Evolutionary conservation across 1,284 basidiomycete species (phyloP).

Genomic region (Entoloma clypeatum): DNA sequence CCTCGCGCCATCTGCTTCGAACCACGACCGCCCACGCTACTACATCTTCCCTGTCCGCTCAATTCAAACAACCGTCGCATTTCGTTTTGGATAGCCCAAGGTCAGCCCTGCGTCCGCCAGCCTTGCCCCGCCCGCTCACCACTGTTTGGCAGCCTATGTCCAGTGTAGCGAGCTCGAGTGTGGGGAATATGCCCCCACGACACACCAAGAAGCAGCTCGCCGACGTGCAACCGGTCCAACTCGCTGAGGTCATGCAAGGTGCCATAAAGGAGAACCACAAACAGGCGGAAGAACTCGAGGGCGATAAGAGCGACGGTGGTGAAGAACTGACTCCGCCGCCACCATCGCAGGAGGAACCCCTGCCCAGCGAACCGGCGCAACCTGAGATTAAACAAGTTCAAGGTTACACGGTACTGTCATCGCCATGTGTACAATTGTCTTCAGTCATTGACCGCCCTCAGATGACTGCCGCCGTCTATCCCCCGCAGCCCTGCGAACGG

Average conservation of each 20-base stretch:
- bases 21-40: not conserved
- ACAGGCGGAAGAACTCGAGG: conserved; percentile 17
- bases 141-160: conserved; percentile 14
- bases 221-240: too few relatives aligned
- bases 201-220: conserved; percentile 23
- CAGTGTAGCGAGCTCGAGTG: conserved; percentile 16
- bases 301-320: conserved; percentile 12
- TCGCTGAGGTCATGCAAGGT: conserved; percentile 30
- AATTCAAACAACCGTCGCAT: conserved; percentile 1
- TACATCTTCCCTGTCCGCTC: not conserved
- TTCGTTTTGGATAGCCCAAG: not conserved
- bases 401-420: conserved; percentile 23
- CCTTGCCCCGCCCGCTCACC: conserved; percentile 6
- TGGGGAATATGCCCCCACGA: conserved; percentile 21
- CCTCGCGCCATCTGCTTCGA: not conserved
- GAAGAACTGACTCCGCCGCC: conserved; percentile 9
- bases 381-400: conserved; percentile 25
- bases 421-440: conserved; percentile 6
- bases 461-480: conserved; percentile 32
- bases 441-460: conserved; percentile 14
- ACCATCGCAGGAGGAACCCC: conserved; percentile 9
- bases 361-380: conserved; percentile 18
- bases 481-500: conserved; percentile 38
- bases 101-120: conserved; percentile 2
- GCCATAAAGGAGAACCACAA: conserved; percentile 28